Conservation (phyloP, 1,284 basidiomycete genomes). For the Fomes fomentarius region DNA sequence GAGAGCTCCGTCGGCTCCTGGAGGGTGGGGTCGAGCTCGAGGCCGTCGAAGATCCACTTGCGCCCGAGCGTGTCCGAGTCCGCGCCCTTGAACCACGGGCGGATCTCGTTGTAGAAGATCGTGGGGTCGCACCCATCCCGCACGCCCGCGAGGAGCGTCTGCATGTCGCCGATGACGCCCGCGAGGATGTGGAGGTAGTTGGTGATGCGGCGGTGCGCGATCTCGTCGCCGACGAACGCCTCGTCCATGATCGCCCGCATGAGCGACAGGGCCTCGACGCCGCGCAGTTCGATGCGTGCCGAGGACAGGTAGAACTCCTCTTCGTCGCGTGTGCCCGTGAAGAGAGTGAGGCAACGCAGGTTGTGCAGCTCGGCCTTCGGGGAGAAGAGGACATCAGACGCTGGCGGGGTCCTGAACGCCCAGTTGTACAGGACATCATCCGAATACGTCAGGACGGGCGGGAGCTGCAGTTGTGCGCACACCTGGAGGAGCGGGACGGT, state of each 20-base stretch:
- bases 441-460: conserved; percentile 91
- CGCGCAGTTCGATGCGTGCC: conserved; percentile 90
- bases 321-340: conserved; percentile 86
- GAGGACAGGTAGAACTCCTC: conserved; percentile 90
- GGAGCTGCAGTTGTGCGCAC: conserved; percentile 78
- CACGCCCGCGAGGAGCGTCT: conserved; percentile 63
- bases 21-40: conserved; percentile 56
- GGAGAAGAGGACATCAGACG: conserved; percentile 20
- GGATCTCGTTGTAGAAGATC: conserved; percentile 83
- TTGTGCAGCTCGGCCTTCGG: conserved; percentile 52
- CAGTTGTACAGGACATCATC: conserved; percentile 96
- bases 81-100: conserved; percentile 92
- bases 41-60: conserved; percentile 85
- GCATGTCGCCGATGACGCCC: conserved; percentile 68
- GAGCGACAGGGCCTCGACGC: conserved; percentile 82
- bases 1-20: conserved; percentile 66
- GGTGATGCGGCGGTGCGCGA: conserved; percentile 76
- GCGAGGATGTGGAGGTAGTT: conserved; percentile 72
- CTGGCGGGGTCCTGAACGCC: conserved; percentile 46
- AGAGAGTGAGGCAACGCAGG: conserved; percentile 67
- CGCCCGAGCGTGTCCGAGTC: conserved; percentile 63
- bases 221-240: conserved; percentile 84
- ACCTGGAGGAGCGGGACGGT: conserved; percentile 83
- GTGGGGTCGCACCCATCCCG: conserved; percentile 78
- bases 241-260: conserved; percentile 94